Percentiles rank a stretch among this genome's conserved stretches.
phyloP scores from a whole-genome alignment of 169 alveolate genomes.

The Eimeria brunetti region DNA sequence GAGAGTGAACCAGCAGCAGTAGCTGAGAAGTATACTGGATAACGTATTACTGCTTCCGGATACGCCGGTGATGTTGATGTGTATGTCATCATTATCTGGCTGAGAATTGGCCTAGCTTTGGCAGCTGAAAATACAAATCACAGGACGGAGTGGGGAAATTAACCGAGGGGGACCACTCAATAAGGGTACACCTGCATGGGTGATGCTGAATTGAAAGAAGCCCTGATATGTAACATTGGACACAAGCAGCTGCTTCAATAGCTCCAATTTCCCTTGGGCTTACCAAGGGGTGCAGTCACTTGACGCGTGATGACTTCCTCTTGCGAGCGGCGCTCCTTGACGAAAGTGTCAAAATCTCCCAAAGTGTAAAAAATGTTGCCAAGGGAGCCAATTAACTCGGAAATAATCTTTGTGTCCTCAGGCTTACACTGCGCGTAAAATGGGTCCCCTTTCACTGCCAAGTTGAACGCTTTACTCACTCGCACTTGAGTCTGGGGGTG shows the following conservation, averaged over 20 bases:
- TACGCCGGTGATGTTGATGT: neutral
- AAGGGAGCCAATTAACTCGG: slow-evolving; percentile 27
- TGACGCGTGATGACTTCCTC: slow-evolving; percentile 10
- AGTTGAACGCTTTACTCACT: slow-evolving; percentile 27
- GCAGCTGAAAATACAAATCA: slow-evolving; percentile 35
- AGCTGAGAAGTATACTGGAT: slow-evolving; percentile 15
- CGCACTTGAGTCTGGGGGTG: slow-evolving; percentile 65
- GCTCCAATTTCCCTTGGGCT: neutral
- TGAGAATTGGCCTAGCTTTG: slow-evolving; percentile 32
- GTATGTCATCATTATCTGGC: slow-evolving; percentile 33
- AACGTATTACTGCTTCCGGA: slow-evolving; percentile 42
- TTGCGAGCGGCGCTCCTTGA: neutral
- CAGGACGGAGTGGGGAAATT: neutral
- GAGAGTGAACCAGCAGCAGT: slow-evolving; percentile 14
- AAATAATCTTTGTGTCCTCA: slow-evolving; percentile 51
- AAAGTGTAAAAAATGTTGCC: slow-evolving; percentile 33
- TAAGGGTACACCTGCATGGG: neutral
- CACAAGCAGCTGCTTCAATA: neutral
- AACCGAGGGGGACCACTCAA: neutral
- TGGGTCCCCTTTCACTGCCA: slow-evolving; percentile 53
- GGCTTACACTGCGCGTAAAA: slow-evolving; percentile 54
- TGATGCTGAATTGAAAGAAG: neutral
- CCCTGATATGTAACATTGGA: neutral
- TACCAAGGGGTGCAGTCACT: slow-evolving; percentile 54
- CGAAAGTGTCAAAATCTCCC: neutral